A percentile compares a stretch with the other conserved stretches of the same genome.
These are phyloP conservation scores for Thoreauomyces humboldtii DNA, from an alignment of 192 early-diverging fungal species.

Conservation along the genomic window DNA sequence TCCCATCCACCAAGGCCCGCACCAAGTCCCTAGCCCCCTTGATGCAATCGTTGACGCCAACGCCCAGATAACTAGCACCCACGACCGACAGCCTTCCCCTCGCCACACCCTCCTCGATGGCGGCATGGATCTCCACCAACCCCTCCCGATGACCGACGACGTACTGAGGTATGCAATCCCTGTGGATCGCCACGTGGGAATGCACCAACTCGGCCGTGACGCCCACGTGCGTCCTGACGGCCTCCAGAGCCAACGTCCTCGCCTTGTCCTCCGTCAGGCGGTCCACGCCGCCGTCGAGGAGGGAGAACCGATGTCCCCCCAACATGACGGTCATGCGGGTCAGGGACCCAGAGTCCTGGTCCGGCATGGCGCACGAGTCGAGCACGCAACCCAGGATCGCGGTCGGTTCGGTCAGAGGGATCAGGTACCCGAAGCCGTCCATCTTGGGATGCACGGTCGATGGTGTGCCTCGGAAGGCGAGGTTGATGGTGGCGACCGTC, in stretches of 20 bases:
- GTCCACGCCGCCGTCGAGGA: constrained; percentile 49
- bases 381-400: constrained; percentile 76
- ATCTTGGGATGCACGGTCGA: constrained; percentile 49
- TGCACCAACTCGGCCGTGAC: constrained; percentile 40
- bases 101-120: constrained; percentile 25
- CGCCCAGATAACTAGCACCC: constrained; percentile 80
- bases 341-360: constrained; percentile 52
- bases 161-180: constrained; percentile 87
- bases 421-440: constrained; percentile 89
- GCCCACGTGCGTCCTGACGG: constrained; percentile 54
- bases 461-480: constrained; percentile 53
- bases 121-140: constrained; percentile 62
- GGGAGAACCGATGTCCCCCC: constrained; percentile 75
- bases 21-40: constrained; percentile 7
- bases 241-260: constrained; percentile 48
- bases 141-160: constrained; percentile 74
- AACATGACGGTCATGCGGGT: constrained; percentile 85
- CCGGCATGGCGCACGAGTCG: constrained; percentile 76
- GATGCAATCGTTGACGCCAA: constrained; percentile 74
- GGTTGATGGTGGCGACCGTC: constrained; percentile 81
- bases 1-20: not conserved
- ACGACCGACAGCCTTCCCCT: constrained; percentile 63
- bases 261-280: constrained; percentile 17
- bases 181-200: constrained; percentile 54
- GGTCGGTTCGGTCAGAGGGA: constrained; percentile 66